phyloP scores from a whole-genome alignment of 306 rosid species.

The Quillaja saponaria region DNA sequence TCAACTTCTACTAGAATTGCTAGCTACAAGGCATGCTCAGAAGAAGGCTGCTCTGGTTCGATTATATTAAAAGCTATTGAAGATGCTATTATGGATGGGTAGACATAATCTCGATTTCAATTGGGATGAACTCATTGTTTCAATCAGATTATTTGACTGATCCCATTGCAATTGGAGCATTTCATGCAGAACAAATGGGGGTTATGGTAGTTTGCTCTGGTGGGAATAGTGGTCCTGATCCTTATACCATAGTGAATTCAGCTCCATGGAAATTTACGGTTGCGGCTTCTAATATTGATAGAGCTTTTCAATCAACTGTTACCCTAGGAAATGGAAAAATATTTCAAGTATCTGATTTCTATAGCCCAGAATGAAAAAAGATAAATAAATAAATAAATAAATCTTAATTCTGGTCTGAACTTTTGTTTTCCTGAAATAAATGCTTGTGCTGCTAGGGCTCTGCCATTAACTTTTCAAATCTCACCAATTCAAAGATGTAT shows the following conservation, averaged over 20 bases:
- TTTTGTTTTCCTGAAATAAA: background rate
- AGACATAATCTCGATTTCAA: conserved; percentile 81
- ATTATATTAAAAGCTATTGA: conserved; percentile 77
- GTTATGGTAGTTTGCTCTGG: conserved; percentile 87
- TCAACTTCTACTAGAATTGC: conserved; percentile 73
- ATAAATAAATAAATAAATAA: too few species aligned
- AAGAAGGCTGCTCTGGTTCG: conserved; percentile 76
- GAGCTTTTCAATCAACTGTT: conserved; percentile 64
- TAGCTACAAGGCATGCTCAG: conserved; percentile 74
- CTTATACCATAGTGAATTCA: conserved; percentile 69
- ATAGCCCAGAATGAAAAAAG: conserved; percentile 2
- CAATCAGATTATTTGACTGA: conserved; percentile 69
- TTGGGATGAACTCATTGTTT: conserved; percentile 65
- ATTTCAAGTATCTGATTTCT: conserved; percentile 45
- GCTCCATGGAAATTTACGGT: conserved; percentile 94
- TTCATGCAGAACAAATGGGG: conserved; percentile 83
- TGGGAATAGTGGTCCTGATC: conserved; percentile 90
- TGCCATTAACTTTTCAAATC: conserved; percentile 75
- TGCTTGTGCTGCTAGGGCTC: conserved; percentile 54
- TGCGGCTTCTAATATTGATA: conserved; percentile 91
- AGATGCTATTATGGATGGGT: conserved; percentile 94
- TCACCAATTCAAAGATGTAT: conserved; percentile 53
- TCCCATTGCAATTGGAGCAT: conserved; percentile 90
- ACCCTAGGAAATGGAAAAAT: conserved; percentile 73
- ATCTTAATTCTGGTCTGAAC: too few species aligned